Evolutionary conservation across 306 rosid species (phyloP).

Genomic region (Vigna mungo): DNA sequence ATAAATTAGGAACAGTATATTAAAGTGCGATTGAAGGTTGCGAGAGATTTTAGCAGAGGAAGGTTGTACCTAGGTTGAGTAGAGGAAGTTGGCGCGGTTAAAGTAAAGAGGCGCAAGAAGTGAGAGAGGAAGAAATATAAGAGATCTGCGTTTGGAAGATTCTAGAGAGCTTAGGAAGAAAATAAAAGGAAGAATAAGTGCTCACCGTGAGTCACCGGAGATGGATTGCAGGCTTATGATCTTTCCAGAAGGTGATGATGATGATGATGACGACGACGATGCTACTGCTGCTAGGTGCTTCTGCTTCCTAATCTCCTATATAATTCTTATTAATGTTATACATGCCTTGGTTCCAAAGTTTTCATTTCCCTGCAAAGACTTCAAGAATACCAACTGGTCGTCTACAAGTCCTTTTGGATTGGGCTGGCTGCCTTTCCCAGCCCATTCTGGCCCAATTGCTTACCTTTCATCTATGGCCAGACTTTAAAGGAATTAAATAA

Average conservation of each 20-base stretch:
- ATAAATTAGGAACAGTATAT: background rate
- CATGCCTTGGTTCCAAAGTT: background rate
- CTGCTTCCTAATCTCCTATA: background rate
- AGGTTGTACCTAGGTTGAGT: background rate
- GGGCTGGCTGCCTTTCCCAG: background rate
- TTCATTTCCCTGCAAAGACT: background rate
- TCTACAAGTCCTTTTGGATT: background rate
- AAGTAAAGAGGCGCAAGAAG: background rate
- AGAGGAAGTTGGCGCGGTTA: background rate
- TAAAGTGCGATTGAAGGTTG: background rate
- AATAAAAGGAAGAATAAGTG: background rate
- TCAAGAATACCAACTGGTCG: background rate
- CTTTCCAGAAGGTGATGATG: constrained; percentile 27
- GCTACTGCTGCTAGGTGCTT: background rate
- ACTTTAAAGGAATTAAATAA: no score
- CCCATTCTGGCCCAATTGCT: constrained; percentile 6
- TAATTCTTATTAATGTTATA: no score
- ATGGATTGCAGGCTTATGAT: constrained; percentile 16
- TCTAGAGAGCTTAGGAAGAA: constrained; percentile 23
- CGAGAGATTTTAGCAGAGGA: background rate
- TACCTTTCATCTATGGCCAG: background rate
- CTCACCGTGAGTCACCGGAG: constrained; percentile 34
- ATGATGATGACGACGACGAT: background rate
- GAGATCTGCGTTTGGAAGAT: constrained; percentile 48
- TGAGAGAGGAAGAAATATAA: background rate